Percentiles rank a stretch among this genome's conserved stretches.
Evolutionary conservation across 129 eudicot species (phyloP).

Genomic region (Smallanthus sonchifolius): DNA sequence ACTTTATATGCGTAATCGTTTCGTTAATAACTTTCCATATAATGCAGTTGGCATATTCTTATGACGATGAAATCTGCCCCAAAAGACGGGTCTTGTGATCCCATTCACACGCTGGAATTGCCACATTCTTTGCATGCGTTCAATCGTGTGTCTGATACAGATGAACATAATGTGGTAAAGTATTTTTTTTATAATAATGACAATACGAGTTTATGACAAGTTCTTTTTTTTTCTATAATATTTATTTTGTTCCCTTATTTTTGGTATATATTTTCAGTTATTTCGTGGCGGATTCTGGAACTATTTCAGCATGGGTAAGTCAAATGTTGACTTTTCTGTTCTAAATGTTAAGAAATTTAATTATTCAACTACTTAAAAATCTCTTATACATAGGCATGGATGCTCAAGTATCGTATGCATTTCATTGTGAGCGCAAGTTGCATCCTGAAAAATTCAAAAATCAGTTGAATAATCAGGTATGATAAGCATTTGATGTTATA

Average conservation of each 20-base stretch:
- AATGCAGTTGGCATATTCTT: conserved; percentile 82
- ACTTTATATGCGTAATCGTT: background rate
- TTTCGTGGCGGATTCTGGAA: conserved; percentile 98
- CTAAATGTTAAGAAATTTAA: background rate
- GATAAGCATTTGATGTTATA: background rate
- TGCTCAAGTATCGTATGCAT: conserved; percentile 97
- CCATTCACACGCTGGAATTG: conserved; percentile 81
- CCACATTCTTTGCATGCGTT: conserved; percentile 96
- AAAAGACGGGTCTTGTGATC: conserved; percentile 62
- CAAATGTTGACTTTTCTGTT: background rate
- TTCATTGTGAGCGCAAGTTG: conserved; percentile 83
- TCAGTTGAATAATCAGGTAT: conserved; percentile 87
- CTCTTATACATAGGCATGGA: conserved; percentile 66
- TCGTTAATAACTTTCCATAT: background rate
- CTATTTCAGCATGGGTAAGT: conserved; percentile 98
- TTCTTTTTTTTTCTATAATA: background rate
- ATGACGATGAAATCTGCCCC: conserved; percentile 73
- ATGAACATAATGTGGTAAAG: conserved; percentile 65
- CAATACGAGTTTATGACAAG: background rate
- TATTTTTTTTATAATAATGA: background rate
- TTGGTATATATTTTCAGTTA: conserved; percentile 49
- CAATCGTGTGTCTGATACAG: conserved; percentile 64
- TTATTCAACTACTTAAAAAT: background rate
- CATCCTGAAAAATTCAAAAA: conserved; percentile 90
- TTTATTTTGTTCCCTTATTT: background rate